Base-by-base conservation (phyloP, 306 rosid species). In the Acacia melanoxylon region DNA sequence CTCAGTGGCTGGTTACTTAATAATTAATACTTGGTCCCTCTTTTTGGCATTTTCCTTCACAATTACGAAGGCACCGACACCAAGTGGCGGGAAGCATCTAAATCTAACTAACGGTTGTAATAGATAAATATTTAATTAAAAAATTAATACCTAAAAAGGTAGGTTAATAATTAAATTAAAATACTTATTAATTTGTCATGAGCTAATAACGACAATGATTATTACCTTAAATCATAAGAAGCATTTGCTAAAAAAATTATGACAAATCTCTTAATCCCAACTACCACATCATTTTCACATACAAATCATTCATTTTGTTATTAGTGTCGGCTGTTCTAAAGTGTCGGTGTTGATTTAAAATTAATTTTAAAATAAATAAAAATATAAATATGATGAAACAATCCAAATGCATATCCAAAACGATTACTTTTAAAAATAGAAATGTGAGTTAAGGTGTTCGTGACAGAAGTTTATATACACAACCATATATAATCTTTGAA, bases 321-420 rank as follows among this genome's bases (percentile, higher is more conserved):
- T 22, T 5, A 41, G 74, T 69, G 74, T 69, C 74, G 74, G 74
- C 48, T 22, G 12, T 42, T 1, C 27, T 20, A 5, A 10, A 71
- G 58, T 71, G 75, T 71, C 75, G 75, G 75, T 71, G 75, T 6
- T 13, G 22, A 71, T 45, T 25, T 71, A 1, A 63, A 29, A 27
- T 58, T 22, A n/a, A 58, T 0, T n/a, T 58, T 3, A 20, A 29
- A 24, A 11, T 1, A 25, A 22, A 61, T 11, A 61, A 66, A 66
- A 31, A 1, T 15, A 33, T 66, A 66, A 66, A 66, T 56, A 56
- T 66, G 71, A 66, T 16, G 46, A 35, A 19, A 33, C 46, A 19
- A 33, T 17, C 7, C 8, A 40, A 68, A 19, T 35, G 73, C 33
- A 10, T n/a, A 4, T 40, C 11, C 33, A 69, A 42, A 44, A 70